Base-by-base conservation (phyloP, 179 eudicot genomes). In the Vitellaria paradoxa region DNA sequence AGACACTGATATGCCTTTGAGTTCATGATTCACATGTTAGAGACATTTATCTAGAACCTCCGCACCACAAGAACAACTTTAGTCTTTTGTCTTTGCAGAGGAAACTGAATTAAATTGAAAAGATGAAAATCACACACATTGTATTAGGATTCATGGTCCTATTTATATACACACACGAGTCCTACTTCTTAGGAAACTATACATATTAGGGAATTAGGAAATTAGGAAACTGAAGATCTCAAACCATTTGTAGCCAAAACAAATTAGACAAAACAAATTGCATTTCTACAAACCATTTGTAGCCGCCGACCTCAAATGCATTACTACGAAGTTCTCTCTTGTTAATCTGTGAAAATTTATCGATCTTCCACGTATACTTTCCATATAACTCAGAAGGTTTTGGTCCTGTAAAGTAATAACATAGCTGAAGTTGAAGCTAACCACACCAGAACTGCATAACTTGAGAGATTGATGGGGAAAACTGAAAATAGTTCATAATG, bases 261-360 rank as follows among this genome's bases (percentile, higher is more conserved):
- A n/a, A n/a, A n/a, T n/a, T n/a, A n/a, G 8, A 30, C 18, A 75
- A 65, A 65, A 9, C 18, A 75, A 52, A 65, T 65, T 14, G 11
- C 47, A 69, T 55, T 69, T 37, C 57, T 50, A 79, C 88, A 73
- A 80, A 92, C 98, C 97, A 94, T 86, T 86, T 89, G 86, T 87
- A 84, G 83, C 94, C 94, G 52, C 97, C 98, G 79, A 88, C 92
- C 88, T 89, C 96, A 88, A 94, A 94, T 72, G 90, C 86, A 87
- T 88, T 85, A 83, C 98, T 91, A 49, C 93, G 90, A 74, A 92
- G 94, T 86, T 94, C 98, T 88, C 97, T 90, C 85, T 94, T 94
- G 87, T 88, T 94, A 68, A 92, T 91, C 80, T 91, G 91, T 20
- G 98, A 93, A 82, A 92, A 94, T 30, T 90, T 88, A 71, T 92